These are phyloP conservation scores for Candida takata DNA, from an alignment of 805 yeast species.

Conservation along the genomic window DNA sequence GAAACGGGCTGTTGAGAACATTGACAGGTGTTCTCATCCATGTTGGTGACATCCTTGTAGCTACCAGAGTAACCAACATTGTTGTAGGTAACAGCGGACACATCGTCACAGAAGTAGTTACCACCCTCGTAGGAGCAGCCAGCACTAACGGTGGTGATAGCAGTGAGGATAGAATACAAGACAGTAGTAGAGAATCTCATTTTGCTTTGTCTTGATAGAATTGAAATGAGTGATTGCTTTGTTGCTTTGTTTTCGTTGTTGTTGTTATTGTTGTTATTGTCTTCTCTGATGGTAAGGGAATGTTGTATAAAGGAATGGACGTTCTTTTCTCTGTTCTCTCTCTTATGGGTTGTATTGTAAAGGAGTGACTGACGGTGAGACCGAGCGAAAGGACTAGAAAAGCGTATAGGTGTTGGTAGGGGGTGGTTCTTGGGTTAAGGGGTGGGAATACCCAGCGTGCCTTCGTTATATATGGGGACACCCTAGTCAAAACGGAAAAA, in stretches of 20 bases:
- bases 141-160: slow-evolving; percentile 21
- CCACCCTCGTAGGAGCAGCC: slow-evolving; percentile 50
- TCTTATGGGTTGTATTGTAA: neutral
- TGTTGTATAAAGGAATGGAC: neutral
- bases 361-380: slow-evolving; percentile 4
- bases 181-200: slow-evolving; percentile 21
- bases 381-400: too few relatives aligned
- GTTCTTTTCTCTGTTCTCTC: neutral
- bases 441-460: too few relatives aligned
- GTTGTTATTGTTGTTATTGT: too few relatives aligned
- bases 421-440: too few relatives aligned
- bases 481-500: too few relatives aligned
- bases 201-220: neutral
- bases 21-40: slow-evolving; percentile 63
- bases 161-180: slow-evolving; percentile 17
- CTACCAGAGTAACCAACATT: slow-evolving; percentile 83
- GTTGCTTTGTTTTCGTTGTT: neutral
- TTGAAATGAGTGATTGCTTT: neutral
- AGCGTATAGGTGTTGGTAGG: too few relatives aligned
- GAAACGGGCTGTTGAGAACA: slow-evolving; percentile 54
- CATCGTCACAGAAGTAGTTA: slow-evolving; percentile 76
- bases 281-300: too few relatives aligned
- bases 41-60: slow-evolving; percentile 69
- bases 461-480: too few relatives aligned
- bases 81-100: slow-evolving; percentile 56